A percentile compares a stretch with the other conserved stretches of the same genome.
These are phyloP conservation scores for Diaporthe ampelina DNA, from an alignment of 2,329 filamentous ascomycete genomes.

Conservation along the genomic window DNA sequence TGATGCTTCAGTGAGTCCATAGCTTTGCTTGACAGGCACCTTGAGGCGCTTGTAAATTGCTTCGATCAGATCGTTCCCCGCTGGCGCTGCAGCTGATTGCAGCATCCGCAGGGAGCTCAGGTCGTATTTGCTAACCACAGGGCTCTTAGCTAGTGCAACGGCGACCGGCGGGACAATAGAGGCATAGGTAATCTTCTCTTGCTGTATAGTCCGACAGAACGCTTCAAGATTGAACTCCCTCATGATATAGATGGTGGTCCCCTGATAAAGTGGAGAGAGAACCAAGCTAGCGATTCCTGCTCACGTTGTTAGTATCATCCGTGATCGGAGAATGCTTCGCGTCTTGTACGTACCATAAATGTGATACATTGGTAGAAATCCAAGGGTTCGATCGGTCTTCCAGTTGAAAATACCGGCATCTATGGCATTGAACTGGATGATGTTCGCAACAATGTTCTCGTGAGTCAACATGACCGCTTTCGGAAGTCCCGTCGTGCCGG, in stretches of 20 bases:
- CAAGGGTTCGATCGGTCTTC: background rate
- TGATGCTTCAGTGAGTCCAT: slow-evolving; percentile 88
- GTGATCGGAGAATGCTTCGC: background rate
- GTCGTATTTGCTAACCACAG: slow-evolving; percentile 65
- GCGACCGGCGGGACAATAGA: slow-evolving; percentile 70
- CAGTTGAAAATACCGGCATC: background rate
- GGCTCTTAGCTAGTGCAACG: slow-evolving; percentile 71
- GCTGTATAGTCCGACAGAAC: slow-evolving; percentile 64
- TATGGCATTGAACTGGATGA: background rate
- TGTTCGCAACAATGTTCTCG: slow-evolving; percentile 63
- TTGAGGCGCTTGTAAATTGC: slow-evolving; percentile 80
- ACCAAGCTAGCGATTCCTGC: background rate
- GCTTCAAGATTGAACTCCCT: slow-evolving; percentile 66
- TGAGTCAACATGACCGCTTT: slow-evolving; percentile 66
- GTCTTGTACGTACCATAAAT: slow-evolving; percentile 20
- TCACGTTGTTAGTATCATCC: slow-evolving; percentile 16
- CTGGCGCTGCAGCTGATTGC: slow-evolving; percentile 67
- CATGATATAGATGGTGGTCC: slow-evolving; percentile 69
- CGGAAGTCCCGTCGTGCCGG: slow-evolving; percentile 65
- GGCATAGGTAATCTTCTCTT: slow-evolving; percentile 66
- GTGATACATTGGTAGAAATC: slow-evolving; percentile 16
- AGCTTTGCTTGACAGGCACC: slow-evolving; percentile 91
- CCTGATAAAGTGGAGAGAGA: background rate
- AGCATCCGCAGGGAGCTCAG: slow-evolving; percentile 63
- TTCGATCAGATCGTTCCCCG: slow-evolving; percentile 76